phyloP scores from a whole-genome alignment of 805 yeast genomes.

The Hanseniaspora mollemarum region DNA sequence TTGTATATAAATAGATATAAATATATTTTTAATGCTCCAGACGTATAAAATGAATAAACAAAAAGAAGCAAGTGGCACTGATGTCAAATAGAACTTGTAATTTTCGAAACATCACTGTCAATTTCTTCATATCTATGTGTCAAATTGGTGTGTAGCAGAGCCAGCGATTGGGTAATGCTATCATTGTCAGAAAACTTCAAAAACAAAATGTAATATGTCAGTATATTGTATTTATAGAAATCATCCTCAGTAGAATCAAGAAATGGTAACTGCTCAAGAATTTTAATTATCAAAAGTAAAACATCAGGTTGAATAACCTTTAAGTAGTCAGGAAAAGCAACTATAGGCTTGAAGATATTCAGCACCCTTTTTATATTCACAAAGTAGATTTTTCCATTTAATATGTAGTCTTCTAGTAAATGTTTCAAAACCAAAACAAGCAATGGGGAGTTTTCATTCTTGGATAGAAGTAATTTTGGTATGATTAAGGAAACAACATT shows the following conservation, averaged over 20 bases:
- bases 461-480: not conserved
- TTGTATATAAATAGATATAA: not conserved
- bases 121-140: not conserved
- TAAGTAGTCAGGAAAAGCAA: constrained; percentile 4
- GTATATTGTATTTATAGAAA: constrained; percentile 1
- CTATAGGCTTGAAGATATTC: not conserved
- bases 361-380: constrained; percentile 4
- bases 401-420: not conserved
- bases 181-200: not conserved
- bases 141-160: not conserved
- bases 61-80: too few species aligned
- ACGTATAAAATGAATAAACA: too few species aligned
- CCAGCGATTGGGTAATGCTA: not conserved
- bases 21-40: too few species aligned
- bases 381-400: not conserved
- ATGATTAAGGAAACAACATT: constrained; percentile 5
- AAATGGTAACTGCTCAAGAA: not conserved
- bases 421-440: not conserved
- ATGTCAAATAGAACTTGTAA: not conserved
- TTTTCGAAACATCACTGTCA: not conserved
- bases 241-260: not conserved
- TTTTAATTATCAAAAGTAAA: not conserved
- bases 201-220: constrained; percentile 6
- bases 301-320: not conserved
- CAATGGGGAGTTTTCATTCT: not conserved